A percentile compares a stretch with the other conserved stretches of the same genome.
phyloP scores from a whole-genome alignment of 148 eudicot genomes.

The Silene uniflora region DNA sequence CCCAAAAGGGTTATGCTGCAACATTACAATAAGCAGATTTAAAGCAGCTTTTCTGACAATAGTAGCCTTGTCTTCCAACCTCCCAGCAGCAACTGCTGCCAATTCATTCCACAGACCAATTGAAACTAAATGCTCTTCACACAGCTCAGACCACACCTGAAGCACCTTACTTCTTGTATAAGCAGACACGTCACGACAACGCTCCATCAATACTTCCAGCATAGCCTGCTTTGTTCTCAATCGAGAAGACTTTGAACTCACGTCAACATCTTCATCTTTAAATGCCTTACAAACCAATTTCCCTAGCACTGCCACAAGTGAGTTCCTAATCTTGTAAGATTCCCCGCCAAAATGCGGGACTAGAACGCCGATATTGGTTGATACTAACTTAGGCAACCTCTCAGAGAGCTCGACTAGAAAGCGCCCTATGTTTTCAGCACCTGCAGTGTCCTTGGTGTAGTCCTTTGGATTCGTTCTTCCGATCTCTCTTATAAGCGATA shows the following conservation, averaged over 20 bases:
- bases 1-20: constrained; percentile 97
- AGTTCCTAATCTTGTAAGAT: constrained; percentile 92
- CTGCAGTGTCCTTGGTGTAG: constrained; percentile 71
- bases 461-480: constrained; percentile 86
- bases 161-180: constrained; percentile 94
- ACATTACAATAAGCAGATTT: constrained; percentile 79
- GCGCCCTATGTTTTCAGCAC: constrained; percentile 94
- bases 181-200: constrained; percentile 94
- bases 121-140: constrained; percentile 86
- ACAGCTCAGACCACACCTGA: constrained; percentile 92
- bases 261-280: constrained; percentile 81
- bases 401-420: constrained; percentile 90
- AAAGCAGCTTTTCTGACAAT: constrained; percentile 92
- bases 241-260: constrained; percentile 78
- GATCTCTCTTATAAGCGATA: constrained; percentile 71
- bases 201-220: constrained; percentile 83
- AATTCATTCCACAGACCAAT: constrained; percentile 97
- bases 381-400: constrained; percentile 74
- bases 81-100: constrained; percentile 84
- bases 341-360: constrained; percentile 97
- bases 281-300: constrained; percentile 85
- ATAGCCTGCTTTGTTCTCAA: constrained; percentile 95
- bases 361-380: constrained; percentile 78
- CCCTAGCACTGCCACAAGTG: constrained; percentile 89
- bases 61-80: constrained; percentile 92